Base-by-base conservation (phyloP, 2,329 filamentous ascomycete species). In the Ascosphaera acerosa region DNA sequence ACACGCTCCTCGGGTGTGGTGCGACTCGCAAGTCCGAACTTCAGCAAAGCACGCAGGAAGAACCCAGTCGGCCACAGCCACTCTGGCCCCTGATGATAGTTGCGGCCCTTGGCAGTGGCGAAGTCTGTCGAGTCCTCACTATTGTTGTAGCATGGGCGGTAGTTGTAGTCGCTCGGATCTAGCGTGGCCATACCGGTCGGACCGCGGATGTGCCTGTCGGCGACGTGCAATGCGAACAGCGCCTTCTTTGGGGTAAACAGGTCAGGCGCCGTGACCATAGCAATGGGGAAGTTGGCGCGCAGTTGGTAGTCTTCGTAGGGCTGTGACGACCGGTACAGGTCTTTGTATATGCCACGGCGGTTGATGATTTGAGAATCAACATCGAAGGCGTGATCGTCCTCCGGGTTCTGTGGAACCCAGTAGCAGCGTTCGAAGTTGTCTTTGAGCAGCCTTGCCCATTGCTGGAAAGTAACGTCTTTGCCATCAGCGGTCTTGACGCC, bases 21-120 rank as follows among this genome's bases (percentile, higher is more conserved):
- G 30, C 78, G 64, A 18, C 81, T 62, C 57, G 65, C 62, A 31
- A 94, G 57, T 48, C 92, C 81, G 44, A 94, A 94, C 50, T 81
- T 76, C 38, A 97, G 63, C 39, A 97, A 58, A 1, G 87, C 87
- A 30, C 89, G 71, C 15, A 92, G 61, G 61, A 91, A 97, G 59
- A 81, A 97, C 3, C 87, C 87, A 1, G 80, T 84, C 0, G 84
- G 89, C 87, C 87, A 97, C 15, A 92, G 57, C 87, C 87, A 97
- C 51, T 97, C 87, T 0, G 87, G 89, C 3, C 87, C 87, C 51
- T 94, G 84, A 51, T 97, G 87, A 54, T 97, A 97, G 53, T 94
- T 97, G 34, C 87, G 66, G 31, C 87, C 87, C 53, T 94, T 94
- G 42, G 76, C 70, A 0, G 84, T 94, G 7, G 77, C 67, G 45